Evolutionary conservation across 2,329 filamentous ascomycete genomes (phyloP), one percentile per base, ranked within the genome.

Genomic region (Ophiocordyceps robertsii): DNA sequence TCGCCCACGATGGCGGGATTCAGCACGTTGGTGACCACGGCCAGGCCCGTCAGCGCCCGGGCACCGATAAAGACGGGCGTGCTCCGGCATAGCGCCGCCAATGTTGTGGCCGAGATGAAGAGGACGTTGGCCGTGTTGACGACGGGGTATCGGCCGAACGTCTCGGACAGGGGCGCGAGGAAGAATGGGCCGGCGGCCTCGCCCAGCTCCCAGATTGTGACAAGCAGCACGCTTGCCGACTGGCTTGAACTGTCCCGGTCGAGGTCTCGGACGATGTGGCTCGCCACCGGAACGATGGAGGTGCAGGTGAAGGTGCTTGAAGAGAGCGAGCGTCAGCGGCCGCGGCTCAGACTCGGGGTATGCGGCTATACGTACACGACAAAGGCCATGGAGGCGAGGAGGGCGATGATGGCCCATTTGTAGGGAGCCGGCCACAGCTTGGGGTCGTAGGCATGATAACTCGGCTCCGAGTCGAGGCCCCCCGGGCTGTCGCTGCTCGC

Each of bases 151-250:
- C 76, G 70, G 31, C 77, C 76, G 48, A 70, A 70, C 11, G 75
- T 59, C 56, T 84, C 80, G 7, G 71, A 77, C 6, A 82, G 56
- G 0, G 80, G 79, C 10, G 76, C 78, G 51, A 79, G 74, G 29
- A 80, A 58, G 1, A 73, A 57, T 1, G 77, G 77, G 0, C 77
- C 77, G 7, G 75, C 70, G 2, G 73, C 73, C 49, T 80, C 76
- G 46, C 81, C 80, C 0, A 84, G 68, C 46, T 87, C 73, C 68
- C 81, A 82, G 45, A 84, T 76, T 1, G 80, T 83, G 9, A 86
- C 77, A 42, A 85, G 75, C 37, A 88, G 63, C 33, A 74, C 70
- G 49, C 63, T 67, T 14, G 70, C 62, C 0, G 69, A 67, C 44
- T 68, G 68, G 56, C 61, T 63, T 27, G 59, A 51, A 10, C 53